phyloP scores from a whole-genome alignment of 2,329 filamentous ascomycete species.

The Penicillium hordei region DNA sequence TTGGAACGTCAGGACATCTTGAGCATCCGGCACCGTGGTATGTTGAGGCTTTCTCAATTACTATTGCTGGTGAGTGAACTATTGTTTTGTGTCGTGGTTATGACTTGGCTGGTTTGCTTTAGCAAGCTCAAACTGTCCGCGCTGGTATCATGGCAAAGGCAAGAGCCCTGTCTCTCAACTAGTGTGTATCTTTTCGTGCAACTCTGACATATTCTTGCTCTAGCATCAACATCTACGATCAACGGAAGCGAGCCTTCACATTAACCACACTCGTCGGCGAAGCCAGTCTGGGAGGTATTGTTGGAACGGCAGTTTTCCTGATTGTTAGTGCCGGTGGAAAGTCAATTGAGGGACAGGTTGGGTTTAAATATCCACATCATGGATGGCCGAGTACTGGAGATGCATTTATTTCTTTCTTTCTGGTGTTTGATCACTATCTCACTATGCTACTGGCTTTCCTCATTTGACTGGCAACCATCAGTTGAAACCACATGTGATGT shows the following conservation, averaged over 20 bases:
- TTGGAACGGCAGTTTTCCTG: background rate
- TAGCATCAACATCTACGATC: background rate
- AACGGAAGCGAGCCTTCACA: background rate
- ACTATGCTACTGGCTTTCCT: background rate
- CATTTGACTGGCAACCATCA: background rate
- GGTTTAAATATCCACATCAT: background rate
- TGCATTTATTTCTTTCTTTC: background rate
- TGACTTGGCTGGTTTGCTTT: too few species aligned
- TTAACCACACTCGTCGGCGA: too few species aligned
- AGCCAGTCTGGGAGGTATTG: background rate
- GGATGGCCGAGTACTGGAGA: background rate
- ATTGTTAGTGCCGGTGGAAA: background rate
- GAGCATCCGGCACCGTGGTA: too few species aligned
- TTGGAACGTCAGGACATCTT: too few species aligned
- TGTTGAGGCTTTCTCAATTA: too few species aligned
- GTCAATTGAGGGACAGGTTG: background rate
- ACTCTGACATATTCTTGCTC: background rate
- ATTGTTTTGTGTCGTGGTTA: too few species aligned
- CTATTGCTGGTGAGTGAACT: too few species aligned
- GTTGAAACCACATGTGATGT: background rate
- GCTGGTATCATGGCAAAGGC: too few species aligned
- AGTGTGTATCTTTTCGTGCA: background rate
- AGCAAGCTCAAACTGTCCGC: too few species aligned
- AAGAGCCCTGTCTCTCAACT: background rate
- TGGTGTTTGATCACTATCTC: background rate